Percentiles rank a stretch among this genome's conserved stretches.
Conservation (phyloP, 2,329 filamentous ascomycete genomes). For the Grosmannia clavigera region DNA sequence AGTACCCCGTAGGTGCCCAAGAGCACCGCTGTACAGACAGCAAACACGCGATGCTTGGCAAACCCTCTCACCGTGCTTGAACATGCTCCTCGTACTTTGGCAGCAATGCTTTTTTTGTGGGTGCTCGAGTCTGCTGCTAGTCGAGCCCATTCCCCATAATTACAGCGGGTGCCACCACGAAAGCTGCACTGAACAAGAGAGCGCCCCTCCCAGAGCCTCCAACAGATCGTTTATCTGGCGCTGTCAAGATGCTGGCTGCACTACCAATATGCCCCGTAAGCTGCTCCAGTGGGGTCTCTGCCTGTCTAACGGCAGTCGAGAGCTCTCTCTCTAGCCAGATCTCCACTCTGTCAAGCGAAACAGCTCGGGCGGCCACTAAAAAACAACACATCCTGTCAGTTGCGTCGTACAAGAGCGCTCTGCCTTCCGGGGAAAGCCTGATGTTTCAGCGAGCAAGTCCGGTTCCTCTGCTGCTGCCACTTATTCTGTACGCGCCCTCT, state of each 20-base stretch:
- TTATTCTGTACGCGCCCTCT: too few relatives aligned
- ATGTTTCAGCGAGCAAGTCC: background rate
- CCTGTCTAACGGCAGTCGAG: background rate
- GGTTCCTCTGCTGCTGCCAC: background rate
- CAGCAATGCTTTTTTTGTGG: background rate
- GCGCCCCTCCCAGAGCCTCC: slow-evolving; percentile 1
- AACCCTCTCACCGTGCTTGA: background rate
- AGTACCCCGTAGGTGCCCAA: too few relatives aligned
- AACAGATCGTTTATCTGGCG: background rate
- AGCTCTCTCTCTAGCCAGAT: background rate
- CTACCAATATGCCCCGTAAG: background rate
- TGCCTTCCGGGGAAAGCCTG: background rate
- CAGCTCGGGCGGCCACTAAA: background rate
- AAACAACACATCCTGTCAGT: background rate
- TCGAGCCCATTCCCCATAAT: background rate
- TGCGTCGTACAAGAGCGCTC: background rate
- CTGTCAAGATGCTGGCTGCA: background rate
- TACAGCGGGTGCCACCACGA: slow-evolving; percentile 1
- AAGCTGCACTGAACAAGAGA: background rate
- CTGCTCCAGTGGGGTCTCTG: background rate
- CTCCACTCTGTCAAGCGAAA: background rate
- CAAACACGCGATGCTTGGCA: too few relatives aligned
- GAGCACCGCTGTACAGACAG: too few relatives aligned
- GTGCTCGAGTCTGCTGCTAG: background rate
- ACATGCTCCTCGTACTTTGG: background rate